Evolutionary conservation across 345 rosid genomes (phyloP), one percentile per base, ranked within the genome.

Genomic region (Salix suchowensis): DNA sequence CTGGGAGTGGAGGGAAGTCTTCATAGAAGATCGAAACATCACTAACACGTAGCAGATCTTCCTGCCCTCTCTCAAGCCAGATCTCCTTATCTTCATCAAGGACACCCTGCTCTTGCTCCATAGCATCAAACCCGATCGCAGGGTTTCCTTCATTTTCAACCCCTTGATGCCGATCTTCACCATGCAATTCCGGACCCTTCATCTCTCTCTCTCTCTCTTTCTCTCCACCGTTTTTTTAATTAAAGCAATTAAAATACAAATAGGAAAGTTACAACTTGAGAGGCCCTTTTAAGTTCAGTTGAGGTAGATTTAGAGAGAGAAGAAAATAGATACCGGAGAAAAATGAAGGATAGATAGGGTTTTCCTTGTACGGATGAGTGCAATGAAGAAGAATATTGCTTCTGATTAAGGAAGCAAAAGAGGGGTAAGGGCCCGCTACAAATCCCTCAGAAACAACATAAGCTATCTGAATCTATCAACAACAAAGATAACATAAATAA

Each of bases 1-100:
- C 97, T 30, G 94, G 91, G 3, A 94, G 89, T 4, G 88, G 81
- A 26, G 95, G 97, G 72, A 90, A 88, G 73, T 94, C 95, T 23
- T 76, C 82, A 30, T 88, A 91, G 81, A 90, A 90, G 61, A 91
- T 79, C 1, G 91, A 89, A 68, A 88, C 76, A 42, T 87, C 97
- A 69, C 82, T 84, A 21, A 85, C 86, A 75, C 84, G 85, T 21
- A 90, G 84, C 52, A 89, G 78, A 66, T 87, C 86, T 26, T 86
- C 92, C 50, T 84, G 81, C 28, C 82, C 86, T 67, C 78, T 61
- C 26, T 85, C 84, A 28, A 86, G 73, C 96, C 92, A 88, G 85
- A 89, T 89, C 88, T 83, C 91, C 60, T 82, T 75, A 8, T 81
- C 86, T 48, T 76, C 81, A 12, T 40, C 58, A 19, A 61, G 77